These are phyloP conservation scores for Boletus patriciae DNA, from an alignment of 768 basidiomycete species.

Conservation along the genomic window DNA sequence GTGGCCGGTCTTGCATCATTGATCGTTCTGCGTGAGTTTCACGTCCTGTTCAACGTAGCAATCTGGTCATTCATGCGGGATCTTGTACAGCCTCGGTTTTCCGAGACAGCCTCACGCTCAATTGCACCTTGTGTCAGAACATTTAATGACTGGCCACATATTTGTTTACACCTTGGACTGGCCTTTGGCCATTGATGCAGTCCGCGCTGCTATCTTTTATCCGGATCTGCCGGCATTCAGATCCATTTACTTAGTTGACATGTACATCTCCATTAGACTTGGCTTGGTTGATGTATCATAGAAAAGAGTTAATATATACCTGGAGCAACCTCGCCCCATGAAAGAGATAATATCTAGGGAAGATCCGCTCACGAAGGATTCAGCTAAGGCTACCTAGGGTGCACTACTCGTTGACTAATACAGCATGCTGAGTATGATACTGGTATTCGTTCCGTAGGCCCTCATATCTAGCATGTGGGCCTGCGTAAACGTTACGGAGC, in stretches of 20 bases:
- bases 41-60: neutral
- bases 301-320: constrained; percentile 13
- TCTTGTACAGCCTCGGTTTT: constrained; percentile 66
- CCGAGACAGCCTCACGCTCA: constrained; percentile 73
- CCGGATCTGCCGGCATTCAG: constrained; percentile 21
- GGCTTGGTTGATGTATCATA: constrained; percentile 34
- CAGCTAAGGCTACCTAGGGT: neutral
- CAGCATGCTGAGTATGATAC: neutral
- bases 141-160: constrained; percentile 56
- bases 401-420: neutral
- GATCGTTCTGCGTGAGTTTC: constrained; percentile 73
- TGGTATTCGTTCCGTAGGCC: neutral
- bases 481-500: constrained; percentile 37
- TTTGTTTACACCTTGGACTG: constrained; percentile 11
- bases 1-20: constrained; percentile 77
- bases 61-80: constrained; percentile 13
- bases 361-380: neutral
- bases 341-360: neutral
- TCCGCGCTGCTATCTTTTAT: constrained; percentile 6
- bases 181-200: neutral
- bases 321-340: neutral
- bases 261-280: constrained; percentile 27
- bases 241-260: constrained; percentile 23
- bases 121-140: constrained; percentile 82
- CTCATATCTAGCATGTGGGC: neutral